Base-by-base conservation (phyloP, 2,329 filamentous ascomycete genomes). In the Aspergillus persii region DNA sequence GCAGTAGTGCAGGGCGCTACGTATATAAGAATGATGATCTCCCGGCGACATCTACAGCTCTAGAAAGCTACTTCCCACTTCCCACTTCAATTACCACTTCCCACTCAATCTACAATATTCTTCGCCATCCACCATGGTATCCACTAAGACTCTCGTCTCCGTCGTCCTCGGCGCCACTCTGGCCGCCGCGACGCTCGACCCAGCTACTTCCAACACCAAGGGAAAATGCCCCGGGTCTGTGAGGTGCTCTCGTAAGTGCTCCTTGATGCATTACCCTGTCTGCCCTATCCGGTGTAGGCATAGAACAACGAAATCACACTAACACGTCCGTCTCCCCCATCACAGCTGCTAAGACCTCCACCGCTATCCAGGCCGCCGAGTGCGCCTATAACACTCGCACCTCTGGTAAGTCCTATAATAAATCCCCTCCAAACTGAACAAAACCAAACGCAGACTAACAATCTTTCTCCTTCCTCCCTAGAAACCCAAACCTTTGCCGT, bases 381-480 rank as follows among this genome's bases (percentile, higher is more conserved):
- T 76, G 74, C 64, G 68, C 71, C 26, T 68, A 77, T 69, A 77
- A 76, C 67, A 77, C 74, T 6, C 71, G 74, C 15, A 69, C 68
- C 8, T 72, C 70, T 0, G 48, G 55, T 62, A 59, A 8, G 11
- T 53, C 4, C 3, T 12, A 11, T 11, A 4, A 2, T 1, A 11
- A 36, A 36, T 15, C 4, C 11, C 11, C 33, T 36, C 4, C 2
- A 36, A 36, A 15, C 33, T 36, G 15, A 36, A 12, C 3, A 36
- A 4, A 11, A 3, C 4, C 33, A 15, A 36, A 36, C 23, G 18
- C 18, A 23, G 41, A 4, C 33, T 46, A 36, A 27, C 9, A 52
- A 29, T 2, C 18, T 1, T 2, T 1, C 41, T 2, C 18, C 18
- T 23, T 23, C 18, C 18, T 23, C 18, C 2, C 18, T 23, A 62